These are phyloP conservation scores for Populus hybrid DNA, from an alignment of 441 rosid genomes.

Conservation along the genomic window DNA sequence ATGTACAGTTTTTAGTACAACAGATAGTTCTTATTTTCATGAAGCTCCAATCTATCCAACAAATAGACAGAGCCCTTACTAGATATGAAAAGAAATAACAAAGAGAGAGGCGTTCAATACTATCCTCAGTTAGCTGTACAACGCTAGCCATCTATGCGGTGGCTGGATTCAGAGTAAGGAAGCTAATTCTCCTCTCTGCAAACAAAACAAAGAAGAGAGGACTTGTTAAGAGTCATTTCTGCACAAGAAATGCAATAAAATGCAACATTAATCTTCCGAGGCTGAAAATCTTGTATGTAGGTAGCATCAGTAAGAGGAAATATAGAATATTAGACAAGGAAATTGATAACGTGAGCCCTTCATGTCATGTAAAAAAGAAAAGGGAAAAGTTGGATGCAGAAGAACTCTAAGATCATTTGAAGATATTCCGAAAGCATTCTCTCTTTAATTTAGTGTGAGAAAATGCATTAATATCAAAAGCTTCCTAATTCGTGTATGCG, in stretches of 20 bases:
- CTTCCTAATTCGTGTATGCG: background rate
- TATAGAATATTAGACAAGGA: background rate
- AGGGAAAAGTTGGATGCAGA: background rate
- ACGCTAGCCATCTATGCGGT: conserved; percentile 37
- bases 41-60: conserved; percentile 37
- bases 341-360: background rate
- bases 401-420: background rate
- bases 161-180: conserved; percentile 44
- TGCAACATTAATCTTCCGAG: background rate
- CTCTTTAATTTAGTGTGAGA: background rate
- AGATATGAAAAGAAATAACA: conserved; percentile 21
- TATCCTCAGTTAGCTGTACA: conserved; percentile 72
- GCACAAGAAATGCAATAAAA: background rate
- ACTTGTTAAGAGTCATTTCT: conserved; percentile 11
- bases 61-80: conserved; percentile 33
- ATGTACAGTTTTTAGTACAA: conserved; percentile 59
- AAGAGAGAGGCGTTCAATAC: conserved; percentile 35
- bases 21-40: conserved; percentile 36
- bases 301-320: background rate
- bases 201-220: background rate
- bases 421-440: background rate
- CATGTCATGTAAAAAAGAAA: background rate
- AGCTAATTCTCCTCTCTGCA: conserved; percentile 69
- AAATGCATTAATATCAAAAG: background rate
- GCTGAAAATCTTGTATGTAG: background rate